phyloP scores from a whole-genome alignment of 2,329 filamentous ascomycete genomes.

The Colletotrichum cereale region DNA sequence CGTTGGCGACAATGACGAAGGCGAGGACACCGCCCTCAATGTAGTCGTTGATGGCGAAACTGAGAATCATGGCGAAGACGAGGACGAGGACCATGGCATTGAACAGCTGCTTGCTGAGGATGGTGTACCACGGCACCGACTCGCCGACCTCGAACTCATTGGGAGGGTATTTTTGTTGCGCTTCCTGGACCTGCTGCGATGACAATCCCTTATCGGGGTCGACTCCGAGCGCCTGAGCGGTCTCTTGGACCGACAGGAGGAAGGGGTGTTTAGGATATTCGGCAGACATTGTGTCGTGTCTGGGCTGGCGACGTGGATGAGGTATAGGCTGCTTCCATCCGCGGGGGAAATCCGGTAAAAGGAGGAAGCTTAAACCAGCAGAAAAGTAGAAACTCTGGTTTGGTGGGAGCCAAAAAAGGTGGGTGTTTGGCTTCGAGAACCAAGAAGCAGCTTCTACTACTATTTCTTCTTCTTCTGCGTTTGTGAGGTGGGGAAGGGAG shows the following conservation, averaged over 20 bases:
- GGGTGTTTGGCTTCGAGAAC: conserved; percentile 19
- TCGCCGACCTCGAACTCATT: conserved; percentile 80
- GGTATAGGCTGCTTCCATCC: conserved; percentile 23
- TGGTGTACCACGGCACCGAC: conserved; percentile 77
- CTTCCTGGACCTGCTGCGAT: conserved; percentile 67
- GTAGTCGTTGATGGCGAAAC: conserved; percentile 75
- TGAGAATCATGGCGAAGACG: conserved; percentile 80
- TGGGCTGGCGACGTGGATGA: conserved; percentile 27
- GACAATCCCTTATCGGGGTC: conserved; percentile 77
- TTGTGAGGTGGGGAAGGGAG: conserved; percentile 24
- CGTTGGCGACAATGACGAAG: conserved; percentile 77
- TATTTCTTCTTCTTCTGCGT: neutral
- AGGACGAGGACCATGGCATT: conserved; percentile 86
- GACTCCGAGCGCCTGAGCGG: conserved; percentile 71
- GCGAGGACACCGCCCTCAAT: conserved; percentile 77
- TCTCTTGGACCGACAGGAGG: conserved; percentile 71
- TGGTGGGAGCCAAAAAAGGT: neutral
- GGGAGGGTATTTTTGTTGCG: conserved; percentile 70
- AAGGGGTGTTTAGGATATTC: conserved; percentile 69
- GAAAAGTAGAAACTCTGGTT: neutral
- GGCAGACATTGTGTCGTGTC: conserved; percentile 54
- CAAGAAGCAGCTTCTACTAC: conserved; percentile 4
- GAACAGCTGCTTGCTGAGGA: conserved; percentile 77
- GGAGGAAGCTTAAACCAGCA: neutral
- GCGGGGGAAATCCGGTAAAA: neutral